Conservation (phyloP, 164 flowering plant genomes). For the Stephania japonica region DNA sequence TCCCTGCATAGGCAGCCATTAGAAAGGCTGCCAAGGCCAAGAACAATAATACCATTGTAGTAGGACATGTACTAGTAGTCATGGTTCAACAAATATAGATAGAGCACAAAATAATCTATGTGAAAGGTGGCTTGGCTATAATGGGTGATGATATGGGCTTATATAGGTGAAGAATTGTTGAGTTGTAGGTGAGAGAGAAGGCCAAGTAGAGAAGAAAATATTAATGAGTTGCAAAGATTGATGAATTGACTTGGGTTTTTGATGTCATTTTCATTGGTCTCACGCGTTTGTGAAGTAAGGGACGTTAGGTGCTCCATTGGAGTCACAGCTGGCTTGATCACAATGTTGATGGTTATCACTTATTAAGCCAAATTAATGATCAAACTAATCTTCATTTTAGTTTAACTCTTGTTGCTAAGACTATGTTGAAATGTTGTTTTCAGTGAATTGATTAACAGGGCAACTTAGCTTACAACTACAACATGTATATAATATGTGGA, state of each 20-base stretch:
- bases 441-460: no score
- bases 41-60: not conserved
- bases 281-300: not conserved
- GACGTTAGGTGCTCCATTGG: not conserved
- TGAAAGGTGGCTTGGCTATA: not conserved
- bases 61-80: not conserved
- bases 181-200: not conserved
- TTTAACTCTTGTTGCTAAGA: no score
- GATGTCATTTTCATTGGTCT: not conserved
- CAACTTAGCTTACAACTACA: no score
- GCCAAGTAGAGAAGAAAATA: conserved; percentile 3
- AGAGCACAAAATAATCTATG: not conserved
- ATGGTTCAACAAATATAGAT: not conserved
- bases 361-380: no score
- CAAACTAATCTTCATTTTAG: no score
- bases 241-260: conserved; percentile 4
- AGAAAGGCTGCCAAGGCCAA: not conserved
- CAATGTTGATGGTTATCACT: no score
- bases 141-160: not conserved
- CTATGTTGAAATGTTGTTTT: no score
- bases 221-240: not conserved
- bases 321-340: not conserved
- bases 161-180: not conserved
- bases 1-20: conserved; percentile 9
- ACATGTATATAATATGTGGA: no score